These are phyloP conservation scores for Solanum hybrid DNA, from an alignment of 305 asterid species.

Conservation along the genomic window DNA sequence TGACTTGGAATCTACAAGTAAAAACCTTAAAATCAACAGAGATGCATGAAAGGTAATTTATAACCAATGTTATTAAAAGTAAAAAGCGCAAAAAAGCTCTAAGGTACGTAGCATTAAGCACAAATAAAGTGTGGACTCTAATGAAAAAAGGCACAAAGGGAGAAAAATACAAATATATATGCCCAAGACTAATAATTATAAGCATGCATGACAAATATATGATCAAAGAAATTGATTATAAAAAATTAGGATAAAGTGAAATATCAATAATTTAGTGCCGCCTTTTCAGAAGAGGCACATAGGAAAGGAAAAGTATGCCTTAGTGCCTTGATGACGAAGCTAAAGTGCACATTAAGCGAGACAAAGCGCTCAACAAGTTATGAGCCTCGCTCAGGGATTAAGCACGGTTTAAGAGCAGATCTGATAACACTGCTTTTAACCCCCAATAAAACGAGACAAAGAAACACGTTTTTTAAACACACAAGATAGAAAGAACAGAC, in stretches of 20 bases:
- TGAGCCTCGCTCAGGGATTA: not conserved
- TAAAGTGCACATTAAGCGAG: not conserved
- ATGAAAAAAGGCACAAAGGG: not conserved
- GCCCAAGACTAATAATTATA: not conserved
- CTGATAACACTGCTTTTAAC: not conserved
- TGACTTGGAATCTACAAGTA: slow-evolving; percentile 30
- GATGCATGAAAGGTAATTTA: not conserved
- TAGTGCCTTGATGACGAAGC: not conserved
- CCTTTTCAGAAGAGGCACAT: not conserved
- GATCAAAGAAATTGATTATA: not conserved
- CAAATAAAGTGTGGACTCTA: not conserved
- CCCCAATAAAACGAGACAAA: not conserved
- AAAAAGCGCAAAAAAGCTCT: not conserved
- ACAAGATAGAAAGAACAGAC: not conserved
- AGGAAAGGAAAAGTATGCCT: not conserved
- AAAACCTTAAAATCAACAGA: not conserved
- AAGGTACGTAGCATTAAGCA: not conserved
- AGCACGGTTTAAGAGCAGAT: not conserved
- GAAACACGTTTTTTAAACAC: not conserved
- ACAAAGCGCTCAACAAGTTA: not conserved
- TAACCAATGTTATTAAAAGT: not conserved
- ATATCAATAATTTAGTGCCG: not conserved
- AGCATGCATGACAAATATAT: not conserved
- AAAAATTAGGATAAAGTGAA: not conserved
- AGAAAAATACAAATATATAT: not conserved